Conservation (phyloP, 352 stramenopile genomes). For the Globisporangium spiculum region DNA sequence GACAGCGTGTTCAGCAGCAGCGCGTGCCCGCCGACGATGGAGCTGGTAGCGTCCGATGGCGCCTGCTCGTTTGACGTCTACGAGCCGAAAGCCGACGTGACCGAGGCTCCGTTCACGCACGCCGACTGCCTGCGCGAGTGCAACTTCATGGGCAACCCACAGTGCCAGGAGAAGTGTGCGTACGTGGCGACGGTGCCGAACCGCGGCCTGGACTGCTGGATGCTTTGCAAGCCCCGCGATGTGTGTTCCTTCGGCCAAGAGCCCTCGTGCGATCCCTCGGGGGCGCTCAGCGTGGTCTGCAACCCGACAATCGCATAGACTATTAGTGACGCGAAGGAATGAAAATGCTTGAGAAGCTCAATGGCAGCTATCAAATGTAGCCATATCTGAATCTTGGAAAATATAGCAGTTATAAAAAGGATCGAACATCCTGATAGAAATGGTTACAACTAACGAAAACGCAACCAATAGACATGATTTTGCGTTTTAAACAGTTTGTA, state of each 20-base stretch:
- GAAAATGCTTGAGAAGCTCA: too few species aligned
- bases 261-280: conserved; percentile 14
- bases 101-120: conserved; percentile 11
- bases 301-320: background rate
- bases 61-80: conserved; percentile 2
- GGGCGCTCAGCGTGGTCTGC: background rate
- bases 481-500: too few species aligned
- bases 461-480: too few species aligned
- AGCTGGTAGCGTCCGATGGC: conserved; percentile 17
- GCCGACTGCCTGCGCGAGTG: conserved; percentile 23
- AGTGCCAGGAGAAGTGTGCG: conserved; percentile 17
- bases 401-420: too few species aligned
- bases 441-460: too few species aligned
- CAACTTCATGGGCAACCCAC: conserved; percentile 20
- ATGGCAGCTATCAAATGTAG: too few species aligned
- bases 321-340: too few species aligned
- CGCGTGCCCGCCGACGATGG: conserved; percentile 15
- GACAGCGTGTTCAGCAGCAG: conserved; percentile 12
- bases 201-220: conserved; percentile 26
- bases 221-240: conserved; percentile 21
- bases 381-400: too few species aligned
- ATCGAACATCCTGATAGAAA: too few species aligned
- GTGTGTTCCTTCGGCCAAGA: conserved; percentile 10
- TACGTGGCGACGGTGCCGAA: conserved; percentile 18
- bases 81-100: background rate